These are phyloP conservation scores for Trypethelium eluteriae DNA, from an alignment of 495 filamentous ascomycete genomes.

Conservation along the genomic window DNA sequence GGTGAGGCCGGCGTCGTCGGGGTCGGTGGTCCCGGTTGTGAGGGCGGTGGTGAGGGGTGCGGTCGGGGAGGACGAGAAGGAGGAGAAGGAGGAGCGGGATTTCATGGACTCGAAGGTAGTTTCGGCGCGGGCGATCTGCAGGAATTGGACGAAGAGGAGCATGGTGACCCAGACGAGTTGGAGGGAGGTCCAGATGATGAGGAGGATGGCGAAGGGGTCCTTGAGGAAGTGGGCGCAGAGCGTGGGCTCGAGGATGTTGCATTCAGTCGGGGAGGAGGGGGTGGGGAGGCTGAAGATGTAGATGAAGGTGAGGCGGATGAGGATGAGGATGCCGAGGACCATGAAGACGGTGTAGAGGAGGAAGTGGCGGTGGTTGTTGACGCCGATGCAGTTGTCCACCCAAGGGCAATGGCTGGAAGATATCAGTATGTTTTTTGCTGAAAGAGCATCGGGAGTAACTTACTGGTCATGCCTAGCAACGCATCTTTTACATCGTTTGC, in stretches of 20 bases:
- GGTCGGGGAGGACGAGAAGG: too few relatives aligned
- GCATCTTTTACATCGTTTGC: conserved; percentile 79
- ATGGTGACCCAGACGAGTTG: conserved; percentile 93
- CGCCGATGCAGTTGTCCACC: conserved; percentile 91
- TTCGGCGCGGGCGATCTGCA: conserved; percentile 83
- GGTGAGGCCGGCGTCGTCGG: conserved; percentile 62
- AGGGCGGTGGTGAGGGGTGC: conserved; percentile 64
- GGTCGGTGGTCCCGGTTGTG: conserved; percentile 59
- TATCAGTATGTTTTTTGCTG: conserved; percentile 28
- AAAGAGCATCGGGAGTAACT: conserved; percentile 31
- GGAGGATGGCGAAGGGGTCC: conserved; percentile 75
- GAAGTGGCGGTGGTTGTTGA: conserved; percentile 94
- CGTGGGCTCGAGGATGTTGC: conserved; percentile 64
- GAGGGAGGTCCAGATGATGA: conserved; percentile 66
- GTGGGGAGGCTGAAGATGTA: conserved; percentile 50
- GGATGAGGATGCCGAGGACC: conserved; percentile 63
- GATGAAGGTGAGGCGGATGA: conserved; percentile 34
- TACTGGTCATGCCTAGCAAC: conserved; percentile 97
- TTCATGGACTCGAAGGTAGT: conserved; percentile 93
- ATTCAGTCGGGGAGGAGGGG: conserved; percentile 39
- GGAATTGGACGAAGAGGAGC: conserved; percentile 83
- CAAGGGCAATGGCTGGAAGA: conserved; percentile 84
- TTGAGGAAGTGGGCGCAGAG: conserved; percentile 67
- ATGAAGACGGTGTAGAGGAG: conserved; percentile 76
- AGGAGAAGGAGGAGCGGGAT: conserved; percentile 47